A percentile compares a stretch with the other conserved stretches of the same genome.
These are phyloP conservation scores for Colletotrichum filicis DNA, from an alignment of 2,329 filamentous ascomycete genomes.

Conservation along the genomic window DNA sequence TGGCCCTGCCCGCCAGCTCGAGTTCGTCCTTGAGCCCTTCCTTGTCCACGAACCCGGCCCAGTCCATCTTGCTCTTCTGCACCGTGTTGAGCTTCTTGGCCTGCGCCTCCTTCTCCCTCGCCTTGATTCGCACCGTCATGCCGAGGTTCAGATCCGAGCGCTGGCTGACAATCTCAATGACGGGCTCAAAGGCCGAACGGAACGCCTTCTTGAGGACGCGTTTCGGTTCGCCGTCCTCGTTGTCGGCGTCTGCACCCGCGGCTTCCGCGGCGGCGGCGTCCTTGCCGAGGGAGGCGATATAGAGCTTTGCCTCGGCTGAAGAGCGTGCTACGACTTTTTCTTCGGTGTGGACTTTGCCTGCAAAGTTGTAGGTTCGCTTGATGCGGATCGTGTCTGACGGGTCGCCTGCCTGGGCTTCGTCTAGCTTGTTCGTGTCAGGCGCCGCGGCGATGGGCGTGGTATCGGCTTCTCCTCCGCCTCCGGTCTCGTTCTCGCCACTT, in stretches of 20 bases:
- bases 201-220: slow-evolving; percentile 65
- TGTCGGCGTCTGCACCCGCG: slow-evolving; percentile 31
- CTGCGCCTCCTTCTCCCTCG: slow-evolving; percentile 58
- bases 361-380: slow-evolving; percentile 79
- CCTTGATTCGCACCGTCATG: slow-evolving; percentile 58
- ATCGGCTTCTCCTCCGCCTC: slow-evolving; percentile 27
- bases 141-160: slow-evolving; percentile 70
- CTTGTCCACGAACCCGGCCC: slow-evolving; percentile 77
- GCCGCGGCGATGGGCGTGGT: background rate
- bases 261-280: slow-evolving; percentile 38
- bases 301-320: slow-evolving; percentile 74
- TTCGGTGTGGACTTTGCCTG: slow-evolving; percentile 77
- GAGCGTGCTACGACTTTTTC: slow-evolving; percentile 74
- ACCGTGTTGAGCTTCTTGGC: slow-evolving; percentile 77
- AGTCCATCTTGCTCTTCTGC: slow-evolving; percentile 79
- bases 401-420: slow-evolving; percentile 38
- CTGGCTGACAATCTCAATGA: slow-evolving; percentile 51
- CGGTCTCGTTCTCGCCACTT: slow-evolving; percentile 23
- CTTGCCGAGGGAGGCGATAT: slow-evolving; percentile 63
- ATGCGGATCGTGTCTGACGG: slow-evolving; percentile 66
- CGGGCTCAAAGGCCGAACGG: slow-evolving; percentile 72
- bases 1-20: slow-evolving; percentile 71
- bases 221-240: slow-evolving; percentile 42
- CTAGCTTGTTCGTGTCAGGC: slow-evolving; percentile 14
- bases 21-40: slow-evolving; percentile 78